A percentile compares a stretch with the other conserved stretches of the same genome.
Conservation (phyloP, 331 rosid species). For the Pyracantha coccinea region DNA sequence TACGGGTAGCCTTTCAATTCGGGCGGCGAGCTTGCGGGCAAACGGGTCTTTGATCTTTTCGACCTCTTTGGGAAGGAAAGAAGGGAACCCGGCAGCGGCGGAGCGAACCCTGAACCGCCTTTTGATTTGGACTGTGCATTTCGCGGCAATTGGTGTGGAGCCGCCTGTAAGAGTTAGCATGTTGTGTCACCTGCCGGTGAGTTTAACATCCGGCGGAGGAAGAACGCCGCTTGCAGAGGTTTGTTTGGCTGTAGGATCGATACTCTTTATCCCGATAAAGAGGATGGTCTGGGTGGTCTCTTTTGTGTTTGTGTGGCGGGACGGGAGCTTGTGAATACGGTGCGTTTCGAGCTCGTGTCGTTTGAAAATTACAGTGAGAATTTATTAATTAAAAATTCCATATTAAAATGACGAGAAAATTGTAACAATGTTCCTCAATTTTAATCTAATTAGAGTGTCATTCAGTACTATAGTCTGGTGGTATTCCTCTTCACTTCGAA, state of each 20-base stretch:
- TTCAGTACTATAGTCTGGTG: too few relatives aligned
- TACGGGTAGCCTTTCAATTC: conserved; percentile 73
- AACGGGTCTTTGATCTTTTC: conserved; percentile 51
- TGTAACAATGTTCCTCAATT: rapidly evolving
- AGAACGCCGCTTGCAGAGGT: neutral
- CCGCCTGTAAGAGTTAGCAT: conserved; percentile 30
- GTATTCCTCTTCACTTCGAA: too few relatives aligned
- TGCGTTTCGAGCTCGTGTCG: neutral
- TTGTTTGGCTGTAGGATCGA: too few relatives aligned
- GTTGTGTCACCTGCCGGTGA: conserved; percentile 4
- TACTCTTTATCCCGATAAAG: neutral
- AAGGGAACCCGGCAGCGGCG: conserved; percentile 42
- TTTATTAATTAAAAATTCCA: too few relatives aligned
- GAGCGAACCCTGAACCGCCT: conserved; percentile 14
- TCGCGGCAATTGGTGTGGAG: conserved; percentile 9
- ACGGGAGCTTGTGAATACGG: neutral
- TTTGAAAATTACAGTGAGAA: neutral
- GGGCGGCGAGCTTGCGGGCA: conserved; percentile 60
- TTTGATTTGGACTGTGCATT: neutral
- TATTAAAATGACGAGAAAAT: too few relatives aligned
- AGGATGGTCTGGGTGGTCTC: neutral
- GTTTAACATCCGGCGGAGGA: neutral
- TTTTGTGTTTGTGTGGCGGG: neutral
- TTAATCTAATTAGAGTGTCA: too few relatives aligned
- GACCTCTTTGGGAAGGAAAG: conserved; percentile 68